A percentile compares a stretch with the other conserved stretches of the same genome.
Evolutionary conservation across 768 basidiomycete genomes (phyloP).

Genomic region (Pleurotus ostreatus): DNA sequence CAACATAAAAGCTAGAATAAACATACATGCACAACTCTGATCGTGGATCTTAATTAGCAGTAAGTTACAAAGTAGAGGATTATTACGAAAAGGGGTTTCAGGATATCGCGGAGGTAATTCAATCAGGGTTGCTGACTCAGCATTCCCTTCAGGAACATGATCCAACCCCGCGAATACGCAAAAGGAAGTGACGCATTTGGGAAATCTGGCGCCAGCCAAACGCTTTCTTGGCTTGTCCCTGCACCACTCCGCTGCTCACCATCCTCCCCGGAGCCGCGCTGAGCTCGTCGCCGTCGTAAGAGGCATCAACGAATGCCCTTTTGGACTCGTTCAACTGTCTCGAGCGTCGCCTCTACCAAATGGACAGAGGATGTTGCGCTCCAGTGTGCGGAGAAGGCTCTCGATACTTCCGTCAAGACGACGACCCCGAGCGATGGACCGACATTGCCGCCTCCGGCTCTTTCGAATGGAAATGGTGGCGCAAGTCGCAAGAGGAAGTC

Average conservation of each 20-base stretch:
- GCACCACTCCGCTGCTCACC: background rate
- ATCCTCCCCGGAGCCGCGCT: conserved; percentile 7
- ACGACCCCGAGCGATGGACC: conserved; percentile 11
- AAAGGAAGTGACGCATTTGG: conserved; percentile 6
- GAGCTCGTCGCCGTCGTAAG: conserved; percentile 8
- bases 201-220: conserved; percentile 10
- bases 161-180: conserved; percentile 5
- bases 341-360: conserved; percentile 5
- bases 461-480: conserved; percentile 24
- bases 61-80: background rate
- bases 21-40: too few species aligned
- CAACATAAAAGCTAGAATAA: too few species aligned
- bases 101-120: conserved; percentile 1
- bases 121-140: conserved; percentile 2
- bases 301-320: conserved; percentile 8
- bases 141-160: background rate
- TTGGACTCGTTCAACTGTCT: conserved; percentile 3
- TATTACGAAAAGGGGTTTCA: background rate
- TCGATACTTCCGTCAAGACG: conserved; percentile 11
- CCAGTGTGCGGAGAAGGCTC: conserved; percentile 8
- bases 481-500: conserved; percentile 25
- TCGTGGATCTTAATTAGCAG: too few species aligned
- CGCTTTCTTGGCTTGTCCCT: conserved; percentile 14
- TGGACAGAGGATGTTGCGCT: conserved; percentile 11
- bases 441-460: conserved; percentile 38